Evolutionary conservation across 495 filamentous ascomycete genomes (phyloP).

Genomic region (Penicilliopsis zonata): DNA sequence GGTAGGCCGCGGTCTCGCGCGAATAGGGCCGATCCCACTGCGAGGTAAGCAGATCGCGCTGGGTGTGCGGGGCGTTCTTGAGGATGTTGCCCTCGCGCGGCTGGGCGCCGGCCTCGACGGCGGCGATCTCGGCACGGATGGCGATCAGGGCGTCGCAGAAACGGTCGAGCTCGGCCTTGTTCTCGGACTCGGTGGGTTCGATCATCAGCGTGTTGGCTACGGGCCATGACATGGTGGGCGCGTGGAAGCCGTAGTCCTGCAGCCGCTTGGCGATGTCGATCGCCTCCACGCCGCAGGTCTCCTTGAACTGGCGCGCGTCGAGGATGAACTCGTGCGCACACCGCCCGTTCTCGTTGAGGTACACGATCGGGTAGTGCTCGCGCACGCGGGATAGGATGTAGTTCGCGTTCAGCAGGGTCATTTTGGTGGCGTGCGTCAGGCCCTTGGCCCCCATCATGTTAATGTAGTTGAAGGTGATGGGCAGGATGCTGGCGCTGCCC

Average conservation of each 20-base stretch:
- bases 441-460: slow-evolving; percentile 91
- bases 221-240: slow-evolving; percentile 97
- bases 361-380: slow-evolving; percentile 80
- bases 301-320: slow-evolving; percentile 77
- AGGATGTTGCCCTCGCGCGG: slow-evolving; percentile 79
- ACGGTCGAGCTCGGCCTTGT: slow-evolving; percentile 84
- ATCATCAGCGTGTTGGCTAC: slow-evolving; percentile 97
- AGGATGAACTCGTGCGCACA: slow-evolving; percentile 99
- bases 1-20: slow-evolving; percentile 80
- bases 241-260: slow-evolving; percentile 97
- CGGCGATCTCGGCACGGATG: slow-evolving; percentile 78
- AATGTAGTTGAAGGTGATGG: slow-evolving; percentile 96
- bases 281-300: slow-evolving; percentile 76
- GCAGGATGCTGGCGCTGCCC: slow-evolving; percentile 87
- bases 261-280: slow-evolving; percentile 97
- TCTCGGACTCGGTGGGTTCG: slow-evolving; percentile 93
- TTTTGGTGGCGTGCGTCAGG: slow-evolving; percentile 88
- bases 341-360: slow-evolving; percentile 77
- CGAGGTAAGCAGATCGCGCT: slow-evolving; percentile 58
- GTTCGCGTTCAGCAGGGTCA: slow-evolving; percentile 92
- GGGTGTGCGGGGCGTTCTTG: slow-evolving; percentile 83
- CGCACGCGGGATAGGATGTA: slow-evolving; percentile 92
- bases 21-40: slow-evolving; percentile 74
- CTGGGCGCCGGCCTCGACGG: slow-evolving; percentile 68
- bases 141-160: slow-evolving; percentile 88